phyloP scores from a whole-genome alignment of 371 early-diverging fungal species.

The Coemansia linderi region DNA sequence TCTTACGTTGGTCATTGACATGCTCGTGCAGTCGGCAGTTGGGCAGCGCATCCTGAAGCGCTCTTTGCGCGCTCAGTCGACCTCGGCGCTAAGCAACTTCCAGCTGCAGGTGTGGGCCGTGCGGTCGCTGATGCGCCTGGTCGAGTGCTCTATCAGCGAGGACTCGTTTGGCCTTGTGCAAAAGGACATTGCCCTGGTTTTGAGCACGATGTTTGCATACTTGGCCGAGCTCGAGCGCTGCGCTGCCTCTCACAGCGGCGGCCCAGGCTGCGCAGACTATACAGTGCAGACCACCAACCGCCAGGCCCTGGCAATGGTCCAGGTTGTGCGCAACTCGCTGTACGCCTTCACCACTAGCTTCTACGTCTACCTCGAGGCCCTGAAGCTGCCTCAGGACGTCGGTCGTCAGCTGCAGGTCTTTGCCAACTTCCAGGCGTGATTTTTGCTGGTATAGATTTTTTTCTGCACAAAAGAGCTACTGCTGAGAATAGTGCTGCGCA shows the following conservation, averaged over 20 bases:
- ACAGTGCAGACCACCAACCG: slow-evolving; percentile 36
- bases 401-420: slow-evolving; percentile 40
- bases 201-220: slow-evolving; percentile 39
- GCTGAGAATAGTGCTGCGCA: neutral
- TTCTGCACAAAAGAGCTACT: neutral
- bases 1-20: slow-evolving; percentile 38
- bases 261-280: slow-evolving; percentile 3
- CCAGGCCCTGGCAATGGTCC: slow-evolving; percentile 49
- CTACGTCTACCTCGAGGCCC: slow-evolving; percentile 45
- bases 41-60: slow-evolving; percentile 38
- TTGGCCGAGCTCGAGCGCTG: slow-evolving; percentile 39
- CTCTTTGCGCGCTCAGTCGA: slow-evolving; percentile 26
- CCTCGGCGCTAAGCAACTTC: slow-evolving; percentile 40
- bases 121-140: slow-evolving; percentile 42
- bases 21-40: slow-evolving; percentile 32
- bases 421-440: slow-evolving; percentile 47
- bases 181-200: slow-evolving; percentile 32
- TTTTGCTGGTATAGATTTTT: neutral
- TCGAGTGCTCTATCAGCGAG: slow-evolving; percentile 41
- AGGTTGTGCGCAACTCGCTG: slow-evolving; percentile 45
- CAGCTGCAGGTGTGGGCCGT: slow-evolving; percentile 53
- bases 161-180: slow-evolving; percentile 52
- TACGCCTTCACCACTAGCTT: slow-evolving; percentile 43
- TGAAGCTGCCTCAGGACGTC: slow-evolving; percentile 40
- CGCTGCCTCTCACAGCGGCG: slow-evolving; percentile 7